Conservation (phyloP, 1,139 yeast genomes). For the Sugiyamaella pinicola region DNA sequence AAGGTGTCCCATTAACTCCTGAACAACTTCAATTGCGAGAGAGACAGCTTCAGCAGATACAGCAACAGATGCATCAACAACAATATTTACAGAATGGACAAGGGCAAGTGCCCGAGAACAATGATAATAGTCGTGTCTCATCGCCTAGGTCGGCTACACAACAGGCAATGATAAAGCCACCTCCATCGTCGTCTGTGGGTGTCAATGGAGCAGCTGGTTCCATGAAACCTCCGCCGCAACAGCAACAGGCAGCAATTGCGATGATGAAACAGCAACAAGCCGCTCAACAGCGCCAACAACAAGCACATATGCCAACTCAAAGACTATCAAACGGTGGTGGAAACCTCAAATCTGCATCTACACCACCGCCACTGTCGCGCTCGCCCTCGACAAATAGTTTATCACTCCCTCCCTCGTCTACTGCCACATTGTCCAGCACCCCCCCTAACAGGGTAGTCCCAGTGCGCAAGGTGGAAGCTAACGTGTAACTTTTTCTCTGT, state of each 20-base stretch:
- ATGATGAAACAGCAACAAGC: slow-evolving; percentile 16
- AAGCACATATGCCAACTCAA: background rate
- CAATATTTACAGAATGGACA: slow-evolving; percentile 22
- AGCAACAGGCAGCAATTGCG: slow-evolving; percentile 6
- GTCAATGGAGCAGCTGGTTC: background rate
- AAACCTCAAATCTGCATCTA: background rate
- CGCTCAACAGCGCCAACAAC: too few species aligned
- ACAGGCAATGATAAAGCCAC: slow-evolving; percentile 31
- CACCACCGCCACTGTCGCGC: slow-evolving; percentile 12
- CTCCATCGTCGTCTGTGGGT: slow-evolving; percentile 17
- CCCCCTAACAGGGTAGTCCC: slow-evolving; percentile 14
- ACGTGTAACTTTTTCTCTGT: slow-evolving; percentile 17
- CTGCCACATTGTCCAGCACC: slow-evolving; percentile 2
- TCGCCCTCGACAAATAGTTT: slow-evolving; percentile 13
- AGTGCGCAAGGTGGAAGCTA: slow-evolving; percentile 22
- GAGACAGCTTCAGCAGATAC: slow-evolving; percentile 23
- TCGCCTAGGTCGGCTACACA: slow-evolving; percentile 20
- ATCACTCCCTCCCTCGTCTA: background rate
- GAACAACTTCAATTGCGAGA: slow-evolving; percentile 16
- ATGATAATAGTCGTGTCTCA: slow-evolving; percentile 18
- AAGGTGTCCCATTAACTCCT: slow-evolving; percentile 6
- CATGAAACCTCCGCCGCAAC: slow-evolving; percentile 7
- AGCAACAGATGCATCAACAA: slow-evolving; percentile 26
- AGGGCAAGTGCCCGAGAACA: slow-evolving; percentile 27
- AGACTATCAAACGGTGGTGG: background rate